Percentiles rank a stretch among this genome's conserved stretches.
phyloP scores from a whole-genome alignment of 192 early-diverging fungal species.

The Rhizophagus sp. region DNA sequence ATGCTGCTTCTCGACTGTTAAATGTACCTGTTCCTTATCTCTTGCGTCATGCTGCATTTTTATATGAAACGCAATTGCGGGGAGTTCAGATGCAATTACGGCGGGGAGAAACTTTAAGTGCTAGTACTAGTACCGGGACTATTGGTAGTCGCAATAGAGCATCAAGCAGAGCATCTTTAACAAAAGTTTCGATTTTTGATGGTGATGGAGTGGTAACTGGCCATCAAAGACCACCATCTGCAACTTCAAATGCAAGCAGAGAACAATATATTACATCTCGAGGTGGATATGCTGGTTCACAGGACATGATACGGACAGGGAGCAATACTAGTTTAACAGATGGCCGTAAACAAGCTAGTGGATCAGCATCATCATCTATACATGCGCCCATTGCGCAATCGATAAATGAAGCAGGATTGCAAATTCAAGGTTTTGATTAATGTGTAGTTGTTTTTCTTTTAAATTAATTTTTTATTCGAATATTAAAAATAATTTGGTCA shows the following conservation, averaged over 20 bases:
- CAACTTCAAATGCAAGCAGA: constrained; percentile 13
- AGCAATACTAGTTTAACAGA: constrained; percentile 15
- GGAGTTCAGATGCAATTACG: constrained; percentile 44
- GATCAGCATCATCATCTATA: constrained; percentile 20
- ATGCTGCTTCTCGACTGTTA: constrained; percentile 48
- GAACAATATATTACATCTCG: constrained; percentile 1
- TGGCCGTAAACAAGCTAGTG: not conserved
- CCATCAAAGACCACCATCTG: constrained; percentile 11
- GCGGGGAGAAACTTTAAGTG: constrained; percentile 33
- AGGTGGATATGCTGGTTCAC: not conserved
- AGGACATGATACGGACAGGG: not conserved
- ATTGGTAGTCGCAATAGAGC: constrained; percentile 17
- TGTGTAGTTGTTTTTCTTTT: not conserved
- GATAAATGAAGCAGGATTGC: not conserved
- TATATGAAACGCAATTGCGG: constrained; percentile 59
- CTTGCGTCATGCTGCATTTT: constrained; percentile 52
- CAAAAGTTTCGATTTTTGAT: constrained; percentile 5
- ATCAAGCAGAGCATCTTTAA: constrained; percentile 23
- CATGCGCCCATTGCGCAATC: not conserved
- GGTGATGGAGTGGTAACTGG: not conserved
- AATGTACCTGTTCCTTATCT: constrained; percentile 54
- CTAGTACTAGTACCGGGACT: constrained; percentile 13
- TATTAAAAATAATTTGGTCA: not conserved
- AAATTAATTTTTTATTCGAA: not conserved
- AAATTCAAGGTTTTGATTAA: constrained; percentile 15